Conservation (phyloP, 805 yeast species). For the Candida manassasensis region DNA sequence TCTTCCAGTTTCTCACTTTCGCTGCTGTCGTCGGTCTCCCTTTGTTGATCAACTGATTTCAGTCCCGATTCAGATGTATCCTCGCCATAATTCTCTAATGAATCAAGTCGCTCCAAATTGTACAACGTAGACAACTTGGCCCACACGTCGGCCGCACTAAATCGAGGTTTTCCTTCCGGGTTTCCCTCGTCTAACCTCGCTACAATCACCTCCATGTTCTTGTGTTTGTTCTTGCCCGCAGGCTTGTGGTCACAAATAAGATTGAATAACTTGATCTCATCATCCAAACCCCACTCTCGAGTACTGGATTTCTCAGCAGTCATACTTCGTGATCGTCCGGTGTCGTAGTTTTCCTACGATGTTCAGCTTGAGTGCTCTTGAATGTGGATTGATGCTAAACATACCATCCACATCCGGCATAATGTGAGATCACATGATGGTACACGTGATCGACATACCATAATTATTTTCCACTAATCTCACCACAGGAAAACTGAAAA, state of each 20-base stretch:
- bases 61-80: constrained; percentile 7
- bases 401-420: too few species aligned
- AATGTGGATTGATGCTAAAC: too few species aligned
- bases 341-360: not conserved
- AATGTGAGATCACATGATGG: not conserved
- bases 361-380: too few species aligned
- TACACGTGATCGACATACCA: not conserved
- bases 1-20: constrained; percentile 9
- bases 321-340: not conserved
- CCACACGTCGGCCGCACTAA: constrained; percentile 54
- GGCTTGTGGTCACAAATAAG: constrained; percentile 66
- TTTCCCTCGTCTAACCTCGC: constrained; percentile 30
- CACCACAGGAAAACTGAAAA: constrained; percentile 3
- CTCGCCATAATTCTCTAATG: constrained; percentile 36
- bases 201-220: constrained; percentile 40
- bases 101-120: constrained; percentile 55
- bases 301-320: not conserved
- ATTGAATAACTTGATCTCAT: constrained; percentile 57
- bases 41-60: not conserved
- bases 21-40: constrained; percentile 6
- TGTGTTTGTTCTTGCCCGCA: constrained; percentile 49
- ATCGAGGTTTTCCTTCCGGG: constrained; percentile 14
- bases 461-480: not conserved
- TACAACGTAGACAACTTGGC: constrained; percentile 49
- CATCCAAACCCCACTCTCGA: constrained; percentile 51